Evolutionary conservation across 202 grass and related monocot genomes (phyloP).

Genomic region (Setaria viridis): DNA sequence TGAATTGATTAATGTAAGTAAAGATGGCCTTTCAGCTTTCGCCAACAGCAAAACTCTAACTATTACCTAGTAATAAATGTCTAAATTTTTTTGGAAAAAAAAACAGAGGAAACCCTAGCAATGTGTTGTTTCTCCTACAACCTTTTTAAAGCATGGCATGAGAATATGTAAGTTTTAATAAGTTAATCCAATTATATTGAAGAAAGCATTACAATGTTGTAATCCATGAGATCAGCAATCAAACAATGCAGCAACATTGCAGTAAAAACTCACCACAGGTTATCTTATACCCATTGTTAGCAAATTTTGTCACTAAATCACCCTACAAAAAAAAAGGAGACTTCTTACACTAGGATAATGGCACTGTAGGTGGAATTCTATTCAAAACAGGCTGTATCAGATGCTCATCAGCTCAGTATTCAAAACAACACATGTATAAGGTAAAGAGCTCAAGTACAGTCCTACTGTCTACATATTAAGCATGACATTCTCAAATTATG

Average conservation of each 20-base stretch:
- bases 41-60: background rate
- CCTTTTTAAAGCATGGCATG: slow-evolving; percentile 7
- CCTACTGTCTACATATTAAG: slow-evolving; percentile 9
- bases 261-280: slow-evolving; percentile 75
- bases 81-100: background rate
- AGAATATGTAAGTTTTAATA: slow-evolving; percentile 6
- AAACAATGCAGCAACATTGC: slow-evolving; percentile 23
- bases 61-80: background rate
- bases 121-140: background rate
- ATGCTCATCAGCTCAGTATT: background rate
- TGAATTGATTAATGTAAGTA: background rate
- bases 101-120: background rate
- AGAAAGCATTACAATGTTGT: background rate
- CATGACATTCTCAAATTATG: background rate
- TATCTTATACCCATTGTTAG: slow-evolving; percentile 78
- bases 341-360: slow-evolving; percentile 44
- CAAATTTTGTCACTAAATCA: slow-evolving; percentile 80
- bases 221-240: slow-evolving; percentile 17
- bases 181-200: slow-evolving; percentile 10
- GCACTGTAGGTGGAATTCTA: slow-evolving; percentile 7
- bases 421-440: background rate
- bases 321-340: slow-evolving; percentile 66
- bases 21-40: slow-evolving; percentile 1
- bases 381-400: background rate
- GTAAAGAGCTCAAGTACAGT: slow-evolving; percentile 15